A percentile compares a stretch with the other conserved stretches of the same genome.
These are phyloP conservation scores for Sutorius australiensis DNA, from an alignment of 768 basidiomycete species.

Conservation along the genomic window DNA sequence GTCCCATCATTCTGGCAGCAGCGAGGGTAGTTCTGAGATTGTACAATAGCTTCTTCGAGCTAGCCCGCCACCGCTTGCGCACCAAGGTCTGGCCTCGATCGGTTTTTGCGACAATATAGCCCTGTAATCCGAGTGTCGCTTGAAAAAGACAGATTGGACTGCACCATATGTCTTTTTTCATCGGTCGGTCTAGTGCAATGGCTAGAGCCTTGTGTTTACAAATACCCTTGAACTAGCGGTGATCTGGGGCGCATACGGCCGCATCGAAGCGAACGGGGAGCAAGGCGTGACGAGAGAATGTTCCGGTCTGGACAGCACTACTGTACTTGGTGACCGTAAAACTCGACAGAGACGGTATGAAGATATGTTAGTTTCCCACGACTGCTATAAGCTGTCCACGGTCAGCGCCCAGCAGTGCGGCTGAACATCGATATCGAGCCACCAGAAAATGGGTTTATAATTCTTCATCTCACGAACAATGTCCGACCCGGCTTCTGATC, in stretches of 20 bases:
- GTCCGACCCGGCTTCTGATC: slow-evolving; percentile 39
- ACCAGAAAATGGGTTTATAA: slow-evolving; percentile 26
- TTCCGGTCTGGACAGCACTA: neutral
- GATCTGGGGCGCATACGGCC: neutral
- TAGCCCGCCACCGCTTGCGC: neutral
- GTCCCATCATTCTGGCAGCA: neutral
- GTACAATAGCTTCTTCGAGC: neutral
- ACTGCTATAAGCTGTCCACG: slow-evolving; percentile 5
- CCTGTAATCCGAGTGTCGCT: neutral
- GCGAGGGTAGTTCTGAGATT: neutral
- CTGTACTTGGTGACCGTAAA: neutral
- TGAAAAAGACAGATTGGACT: slow-evolving; percentile 14
- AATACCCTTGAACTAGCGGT: neutral
- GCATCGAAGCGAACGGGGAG: neutral
- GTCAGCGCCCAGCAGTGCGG: neutral
- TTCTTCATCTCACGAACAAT: slow-evolving; percentile 23
- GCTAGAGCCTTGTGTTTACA: neutral
- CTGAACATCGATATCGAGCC: slow-evolving; percentile 14
- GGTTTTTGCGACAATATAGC: neutral
- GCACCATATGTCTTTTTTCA: slow-evolving; percentile 4
- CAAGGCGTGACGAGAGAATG: neutral
- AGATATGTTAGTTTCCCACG: slow-evolving; percentile 21
- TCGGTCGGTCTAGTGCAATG: neutral
- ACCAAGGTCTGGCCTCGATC: neutral
- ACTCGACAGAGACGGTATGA: neutral